phyloP scores from a whole-genome alignment of 2,329 filamentous ascomycete genomes.

The Metarhizium sp. region DNA sequence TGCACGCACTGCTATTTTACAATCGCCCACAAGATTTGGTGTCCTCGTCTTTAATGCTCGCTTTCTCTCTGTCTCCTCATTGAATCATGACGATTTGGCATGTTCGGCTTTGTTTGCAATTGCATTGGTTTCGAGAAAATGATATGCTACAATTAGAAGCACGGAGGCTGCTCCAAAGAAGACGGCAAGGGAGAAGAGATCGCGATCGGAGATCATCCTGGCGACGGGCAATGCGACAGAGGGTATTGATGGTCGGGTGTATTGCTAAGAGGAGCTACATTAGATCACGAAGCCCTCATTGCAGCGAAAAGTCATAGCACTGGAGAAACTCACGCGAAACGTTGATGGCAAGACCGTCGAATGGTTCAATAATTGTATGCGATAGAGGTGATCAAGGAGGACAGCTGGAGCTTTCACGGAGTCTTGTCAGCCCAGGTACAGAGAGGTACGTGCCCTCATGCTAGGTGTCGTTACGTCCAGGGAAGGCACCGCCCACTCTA shows the following conservation, averaged over 20 bases:
- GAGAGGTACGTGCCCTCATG: background rate
- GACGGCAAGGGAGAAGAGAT: constrained; percentile 85
- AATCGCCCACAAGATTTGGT: background rate
- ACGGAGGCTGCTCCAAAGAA: constrained; percentile 85
- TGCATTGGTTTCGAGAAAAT: constrained; percentile 92
- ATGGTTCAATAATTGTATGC: background rate
- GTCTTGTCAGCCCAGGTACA: background rate
- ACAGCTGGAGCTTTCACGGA: constrained; percentile 12
- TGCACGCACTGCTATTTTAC: background rate
- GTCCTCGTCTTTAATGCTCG: background rate
- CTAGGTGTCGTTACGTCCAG: background rate
- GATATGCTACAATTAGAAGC: constrained; percentile 88
- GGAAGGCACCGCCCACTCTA: too few species aligned
- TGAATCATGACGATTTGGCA: constrained; percentile 3
- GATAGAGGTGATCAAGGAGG: constrained; percentile 6
- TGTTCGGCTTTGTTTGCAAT: constrained; percentile 1
- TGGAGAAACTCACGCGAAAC: background rate
- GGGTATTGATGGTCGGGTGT: background rate
- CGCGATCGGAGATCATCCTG: constrained; percentile 83
- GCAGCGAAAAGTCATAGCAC: background rate
- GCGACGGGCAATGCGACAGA: constrained; percentile 25
- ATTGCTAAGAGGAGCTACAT: background rate
- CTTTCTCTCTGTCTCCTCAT: background rate
- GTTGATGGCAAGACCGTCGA: background rate
- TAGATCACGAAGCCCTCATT: background rate